phyloP scores from a whole-genome alignment of 106 monocot species.

The Alisma plantagoaquatica region DNA sequence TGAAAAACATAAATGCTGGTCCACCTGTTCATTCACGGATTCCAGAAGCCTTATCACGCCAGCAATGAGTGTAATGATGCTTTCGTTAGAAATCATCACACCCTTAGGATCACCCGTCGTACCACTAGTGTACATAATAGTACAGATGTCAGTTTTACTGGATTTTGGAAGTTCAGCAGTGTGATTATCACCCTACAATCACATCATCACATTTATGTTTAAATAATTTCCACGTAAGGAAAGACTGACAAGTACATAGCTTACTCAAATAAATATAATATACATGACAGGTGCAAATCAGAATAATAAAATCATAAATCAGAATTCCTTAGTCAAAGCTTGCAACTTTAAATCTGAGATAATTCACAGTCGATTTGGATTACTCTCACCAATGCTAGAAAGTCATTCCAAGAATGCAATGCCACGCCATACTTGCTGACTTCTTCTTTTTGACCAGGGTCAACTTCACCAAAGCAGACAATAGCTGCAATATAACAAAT shows the following conservation, averaged over 20 bases:
- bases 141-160: constrained; percentile 51
- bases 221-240: too few species aligned
- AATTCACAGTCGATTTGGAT: too few species aligned
- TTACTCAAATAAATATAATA: too few species aligned
- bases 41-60: constrained; percentile 36
- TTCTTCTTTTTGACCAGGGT: constrained; percentile 40
- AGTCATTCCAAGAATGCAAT: constrained; percentile 70
- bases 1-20: not conserved
- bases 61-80: constrained; percentile 49
- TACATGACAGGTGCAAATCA: too few species aligned
- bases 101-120: too few species aligned
- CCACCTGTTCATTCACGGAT: constrained; percentile 39
- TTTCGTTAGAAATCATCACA: constrained; percentile 74
- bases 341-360: not conserved
- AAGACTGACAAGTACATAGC: too few species aligned
- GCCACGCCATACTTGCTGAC: constrained; percentile 50
- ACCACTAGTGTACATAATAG: constrained; percentile 95
- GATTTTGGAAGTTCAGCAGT: constrained; percentile 49
- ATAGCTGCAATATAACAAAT: constrained; percentile 29
- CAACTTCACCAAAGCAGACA: constrained; percentile 74
- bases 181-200: constrained; percentile 49
- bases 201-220: too few species aligned
- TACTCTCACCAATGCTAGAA: constrained; percentile 61
- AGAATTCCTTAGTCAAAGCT: too few species aligned
- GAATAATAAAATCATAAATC: too few species aligned